Evolutionary conservation across 73 alveolate species (phyloP).

Genomic region (Durusdinium trenchii): DNA sequence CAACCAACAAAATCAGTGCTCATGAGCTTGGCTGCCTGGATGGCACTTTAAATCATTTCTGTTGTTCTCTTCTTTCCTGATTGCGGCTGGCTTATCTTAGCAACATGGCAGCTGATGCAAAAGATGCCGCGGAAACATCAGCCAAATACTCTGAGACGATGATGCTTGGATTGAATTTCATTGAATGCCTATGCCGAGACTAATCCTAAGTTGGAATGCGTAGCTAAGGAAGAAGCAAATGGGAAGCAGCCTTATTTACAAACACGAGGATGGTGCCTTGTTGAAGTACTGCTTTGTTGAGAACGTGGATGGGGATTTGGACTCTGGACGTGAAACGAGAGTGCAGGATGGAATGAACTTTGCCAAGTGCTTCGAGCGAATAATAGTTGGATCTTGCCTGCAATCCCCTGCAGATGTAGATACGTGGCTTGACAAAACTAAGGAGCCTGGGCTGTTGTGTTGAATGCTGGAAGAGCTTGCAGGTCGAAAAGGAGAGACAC

Average conservation of each 20-base stretch:
- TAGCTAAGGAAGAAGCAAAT: slow-evolving; percentile 44
- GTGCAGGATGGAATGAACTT: slow-evolving; percentile 65
- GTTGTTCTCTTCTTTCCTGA: not conserved
- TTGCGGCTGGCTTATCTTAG: not conserved
- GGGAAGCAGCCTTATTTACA: slow-evolving; percentile 83
- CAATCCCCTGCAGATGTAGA: slow-evolving; percentile 69
- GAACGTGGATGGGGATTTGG: not conserved
- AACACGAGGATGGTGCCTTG: slow-evolving; percentile 38
- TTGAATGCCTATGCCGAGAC: not conserved
- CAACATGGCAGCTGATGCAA: slow-evolving; percentile 18
- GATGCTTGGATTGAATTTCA: not conserved
- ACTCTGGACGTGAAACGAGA: not conserved
- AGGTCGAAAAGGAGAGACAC: too few species aligned
- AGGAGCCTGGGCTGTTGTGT: not conserved
- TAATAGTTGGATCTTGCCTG: slow-evolving; percentile 53
- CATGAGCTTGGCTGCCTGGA: too few species aligned
- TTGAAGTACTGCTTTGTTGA: not conserved
- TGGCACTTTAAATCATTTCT: not conserved
- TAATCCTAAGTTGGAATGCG: not conserved
- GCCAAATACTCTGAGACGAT: slow-evolving; percentile 73
- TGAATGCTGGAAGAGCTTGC: not conserved
- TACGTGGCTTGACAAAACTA: not conserved
- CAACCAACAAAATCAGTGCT: too few species aligned
- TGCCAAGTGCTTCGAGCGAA: slow-evolving; percentile 77
- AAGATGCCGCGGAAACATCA: slow-evolving; percentile 40